These are phyloP conservation scores for Angomonas desouzai DNA, from an alignment of 208 protist species.

Conservation along the genomic window DNA sequence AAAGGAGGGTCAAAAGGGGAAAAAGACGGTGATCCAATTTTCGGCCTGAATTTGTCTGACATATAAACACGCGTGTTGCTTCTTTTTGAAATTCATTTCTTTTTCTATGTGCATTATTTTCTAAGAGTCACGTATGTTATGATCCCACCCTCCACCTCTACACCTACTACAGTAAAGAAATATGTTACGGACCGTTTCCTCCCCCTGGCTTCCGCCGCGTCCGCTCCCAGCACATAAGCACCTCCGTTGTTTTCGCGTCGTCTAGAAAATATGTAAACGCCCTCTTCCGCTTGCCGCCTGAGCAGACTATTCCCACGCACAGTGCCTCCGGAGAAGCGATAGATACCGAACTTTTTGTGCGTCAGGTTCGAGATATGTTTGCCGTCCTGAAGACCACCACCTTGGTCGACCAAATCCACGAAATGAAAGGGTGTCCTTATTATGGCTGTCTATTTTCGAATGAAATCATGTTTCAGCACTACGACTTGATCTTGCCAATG, in stretches of 20 bases:
- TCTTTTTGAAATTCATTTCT: neutral
- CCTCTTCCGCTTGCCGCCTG: constrained; percentile 64
- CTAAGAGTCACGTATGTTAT: no score
- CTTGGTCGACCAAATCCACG: constrained; percentile 71
- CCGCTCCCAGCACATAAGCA: neutral
- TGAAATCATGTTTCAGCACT: constrained; percentile 79
- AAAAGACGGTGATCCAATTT: neutral
- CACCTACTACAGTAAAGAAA: neutral
- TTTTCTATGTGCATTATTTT: no score
- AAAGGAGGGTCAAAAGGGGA: neutral
- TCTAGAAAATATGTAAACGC: constrained; percentile 57
- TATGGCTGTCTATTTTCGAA: constrained; percentile 75
- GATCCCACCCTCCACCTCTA: no score
- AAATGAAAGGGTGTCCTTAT: constrained; percentile 82
- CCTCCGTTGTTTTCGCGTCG: neutral
- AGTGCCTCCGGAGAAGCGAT: constrained; percentile 60
- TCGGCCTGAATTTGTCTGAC: neutral
- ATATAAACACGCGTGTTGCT: neutral
- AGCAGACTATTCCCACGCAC: constrained; percentile 70
- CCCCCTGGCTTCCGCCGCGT: neutral
- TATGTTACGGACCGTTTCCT: neutral
- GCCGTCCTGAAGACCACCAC: constrained; percentile 53
- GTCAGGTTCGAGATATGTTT: constrained; percentile 64
- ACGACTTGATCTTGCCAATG: constrained; percentile 82
- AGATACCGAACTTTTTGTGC: constrained; percentile 64